Evolutionary conservation across 345 rosid genomes (phyloP), one percentile per base, ranked within the genome.

Genomic region (Luvunga scandens): DNA sequence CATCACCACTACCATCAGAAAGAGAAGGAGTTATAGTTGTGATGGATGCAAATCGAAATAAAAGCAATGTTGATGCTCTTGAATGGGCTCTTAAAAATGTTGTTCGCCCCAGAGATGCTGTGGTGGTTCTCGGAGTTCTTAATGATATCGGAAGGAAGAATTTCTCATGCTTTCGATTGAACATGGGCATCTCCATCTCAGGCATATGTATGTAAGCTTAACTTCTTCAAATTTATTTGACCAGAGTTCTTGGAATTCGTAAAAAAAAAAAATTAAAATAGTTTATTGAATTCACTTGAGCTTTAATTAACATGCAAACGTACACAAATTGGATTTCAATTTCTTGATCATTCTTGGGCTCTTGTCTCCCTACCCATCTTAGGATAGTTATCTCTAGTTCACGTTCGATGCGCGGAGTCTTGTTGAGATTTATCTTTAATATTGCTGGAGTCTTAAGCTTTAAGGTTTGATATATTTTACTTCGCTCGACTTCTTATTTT

Each of bases 61-160:
- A 80, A 77, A 84, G 75, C 21, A 81, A 69, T 31, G 81, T 80
- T 72, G 84, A 85, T 21, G 88, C 86, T 6, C 63, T 89, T 33
- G 84, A 87, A 6, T 89, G 92, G 92, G 88, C 88, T 62, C 80
- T 89, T 16, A 83, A 81, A 27, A 83, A 83, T 69, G 86, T 86
- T 3, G 88, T 84, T 75, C 83, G 86, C 16, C 86, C 77, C 4
- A 57, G 72, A 19, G 85, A 89, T 60, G 74, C 64, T 7, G 83
- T 89, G 24, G 75, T 84, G 30, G 87, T 81, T 18, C 83, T 89
- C 60, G 90, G 89, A 59, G 77, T 87, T 69, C 55, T 87, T 30
- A 9, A 38, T 21, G 83, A 83, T 18, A 71, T 79, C 42, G 84
- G 81, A 4, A 81, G 66, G 84, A 86, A 80, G 78, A 82, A 25